A percentile compares a stretch with the other conserved stretches of the same genome.
Evolutionary conservation across 2,329 filamentous ascomycete species (phyloP).

Genomic region (Penicillium sp.): DNA sequence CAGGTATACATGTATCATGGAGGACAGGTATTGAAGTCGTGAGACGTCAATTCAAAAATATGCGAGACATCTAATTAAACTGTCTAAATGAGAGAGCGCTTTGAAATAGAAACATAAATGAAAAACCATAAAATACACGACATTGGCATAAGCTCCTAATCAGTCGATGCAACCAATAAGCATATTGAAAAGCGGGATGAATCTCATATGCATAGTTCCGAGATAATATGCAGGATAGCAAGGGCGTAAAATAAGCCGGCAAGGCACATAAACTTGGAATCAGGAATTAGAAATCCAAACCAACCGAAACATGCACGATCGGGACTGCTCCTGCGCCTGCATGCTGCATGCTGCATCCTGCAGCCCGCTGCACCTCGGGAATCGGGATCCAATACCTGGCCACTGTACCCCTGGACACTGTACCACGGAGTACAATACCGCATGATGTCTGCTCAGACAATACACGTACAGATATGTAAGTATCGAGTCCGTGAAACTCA

Average conservation of each 20-base stretch:
- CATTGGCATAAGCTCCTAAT: background rate
- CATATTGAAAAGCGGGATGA: background rate
- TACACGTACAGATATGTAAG: no score
- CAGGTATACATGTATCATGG: background rate
- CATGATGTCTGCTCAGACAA: no score
- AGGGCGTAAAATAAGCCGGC: background rate
- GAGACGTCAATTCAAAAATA: background rate
- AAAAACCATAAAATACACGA: background rate
- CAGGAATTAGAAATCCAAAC: background rate
- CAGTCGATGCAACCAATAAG: background rate
- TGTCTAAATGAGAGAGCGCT: background rate
- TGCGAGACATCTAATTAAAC: background rate
- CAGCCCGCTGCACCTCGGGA: background rate
- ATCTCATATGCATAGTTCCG: background rate
- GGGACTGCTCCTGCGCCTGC: background rate
- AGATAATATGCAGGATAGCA: background rate
- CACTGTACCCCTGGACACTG: background rate
- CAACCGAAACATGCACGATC: constrained; percentile 1
- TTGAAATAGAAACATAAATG: background rate
- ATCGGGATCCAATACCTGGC: background rate
- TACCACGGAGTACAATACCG: background rate
- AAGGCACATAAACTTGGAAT: background rate
- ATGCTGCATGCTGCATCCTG: background rate
- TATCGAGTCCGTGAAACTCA: no score
- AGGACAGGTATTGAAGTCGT: background rate